phyloP scores from a whole-genome alignment of 2,329 filamentous ascomycete species.

The Alternaria triticimaculans region DNA sequence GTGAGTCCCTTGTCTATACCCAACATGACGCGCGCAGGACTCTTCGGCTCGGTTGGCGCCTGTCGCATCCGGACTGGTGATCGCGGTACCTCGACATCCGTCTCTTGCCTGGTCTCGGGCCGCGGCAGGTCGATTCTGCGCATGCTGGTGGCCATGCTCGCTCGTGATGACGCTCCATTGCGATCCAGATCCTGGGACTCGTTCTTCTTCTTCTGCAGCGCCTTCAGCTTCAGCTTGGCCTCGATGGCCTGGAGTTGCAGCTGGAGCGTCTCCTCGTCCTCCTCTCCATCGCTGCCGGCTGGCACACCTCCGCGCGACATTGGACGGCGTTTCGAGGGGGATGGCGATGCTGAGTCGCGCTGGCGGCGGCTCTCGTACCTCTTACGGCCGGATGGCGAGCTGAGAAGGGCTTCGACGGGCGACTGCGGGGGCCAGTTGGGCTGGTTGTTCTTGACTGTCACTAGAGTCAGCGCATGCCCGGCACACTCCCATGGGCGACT shows the following conservation, averaged over 20 bases:
- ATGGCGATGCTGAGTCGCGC: slow-evolving; percentile 63
- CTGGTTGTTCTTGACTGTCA: slow-evolving; percentile 46
- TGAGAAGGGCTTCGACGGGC: slow-evolving; percentile 67
- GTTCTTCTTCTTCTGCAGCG: slow-evolving; percentile 67
- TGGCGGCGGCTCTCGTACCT: slow-evolving; percentile 70
- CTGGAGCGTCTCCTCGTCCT: slow-evolving; percentile 84
- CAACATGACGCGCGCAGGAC: slow-evolving; percentile 78
- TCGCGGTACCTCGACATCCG: slow-evolving; percentile 75
- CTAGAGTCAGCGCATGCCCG: slow-evolving; percentile 20
- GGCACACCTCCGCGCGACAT: slow-evolving; percentile 24
- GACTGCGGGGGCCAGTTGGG: slow-evolving; percentile 68
- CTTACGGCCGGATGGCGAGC: slow-evolving; percentile 79
- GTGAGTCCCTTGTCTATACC: slow-evolving; percentile 89
- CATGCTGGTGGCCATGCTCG: slow-evolving; percentile 31
- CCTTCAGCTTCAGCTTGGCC: slow-evolving; percentile 85
- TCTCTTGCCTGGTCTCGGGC: slow-evolving; percentile 28
- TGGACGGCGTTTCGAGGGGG: slow-evolving; percentile 60
- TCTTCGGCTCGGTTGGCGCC: slow-evolving; percentile 64
- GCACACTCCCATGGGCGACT: slow-evolving; percentile 5
- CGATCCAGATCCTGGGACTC: slow-evolving; percentile 28
- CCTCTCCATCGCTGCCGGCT: slow-evolving; percentile 51
- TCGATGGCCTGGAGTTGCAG: slow-evolving; percentile 88
- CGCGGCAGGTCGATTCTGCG: slow-evolving; percentile 32
- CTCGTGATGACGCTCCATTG: slow-evolving; percentile 32
- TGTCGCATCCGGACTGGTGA: slow-evolving; percentile 65